Evolutionary conservation across 768 basidiomycete species (phyloP), one percentile per base, ranked within the genome.

Genomic region (Amanita inopinata): DNA sequence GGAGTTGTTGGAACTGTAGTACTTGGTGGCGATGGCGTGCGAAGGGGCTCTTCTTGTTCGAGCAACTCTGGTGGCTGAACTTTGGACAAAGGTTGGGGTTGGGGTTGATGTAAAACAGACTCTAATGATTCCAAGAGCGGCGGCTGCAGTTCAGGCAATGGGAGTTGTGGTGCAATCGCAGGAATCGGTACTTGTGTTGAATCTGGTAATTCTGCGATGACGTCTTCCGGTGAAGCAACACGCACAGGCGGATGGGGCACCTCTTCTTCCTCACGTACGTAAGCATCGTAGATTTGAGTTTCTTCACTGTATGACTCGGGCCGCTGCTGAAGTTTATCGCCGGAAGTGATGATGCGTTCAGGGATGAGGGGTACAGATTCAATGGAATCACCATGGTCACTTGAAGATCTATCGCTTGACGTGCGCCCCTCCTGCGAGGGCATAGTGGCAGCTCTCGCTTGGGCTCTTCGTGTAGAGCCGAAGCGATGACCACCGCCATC

Each of bases 401-500:
- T 83, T 28, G 80, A 76, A 17, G 82, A 84, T 33, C 78, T 55
- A 43, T 86, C 84, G 55, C 78, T 81, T 5, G 83, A 85, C 1
- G 74, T 72, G 43, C 81, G 77, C 31, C 66, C 58, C 38, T 76
- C 76, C 27, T 60, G 43, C 51, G n/a, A n/a, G n/a, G 38, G 42
- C 53, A 54, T 20, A 55, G 54, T 46, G 46, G 51, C 10, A 53
- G 49, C 45, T 59, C 58, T 46, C 11, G 61, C 55, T 10, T 56
- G 56, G 12, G 62, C 62, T 34, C 71, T 56, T 41, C 70, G 62
- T 11, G 66, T 63, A 18, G 75, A 61, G 25, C 73, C 71, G 61
- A 93, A 93, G 8, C 90, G 81, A 69, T 88, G 88, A 1, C 86
- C 86, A 24, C 75, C 79, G 8, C 83, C 85, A 60, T 86, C 88